Percentiles rank a stretch among this genome's conserved stretches.
phyloP scores from a whole-genome alignment of 257 asterid genomes.

The Nicotiana undulata region DNA sequence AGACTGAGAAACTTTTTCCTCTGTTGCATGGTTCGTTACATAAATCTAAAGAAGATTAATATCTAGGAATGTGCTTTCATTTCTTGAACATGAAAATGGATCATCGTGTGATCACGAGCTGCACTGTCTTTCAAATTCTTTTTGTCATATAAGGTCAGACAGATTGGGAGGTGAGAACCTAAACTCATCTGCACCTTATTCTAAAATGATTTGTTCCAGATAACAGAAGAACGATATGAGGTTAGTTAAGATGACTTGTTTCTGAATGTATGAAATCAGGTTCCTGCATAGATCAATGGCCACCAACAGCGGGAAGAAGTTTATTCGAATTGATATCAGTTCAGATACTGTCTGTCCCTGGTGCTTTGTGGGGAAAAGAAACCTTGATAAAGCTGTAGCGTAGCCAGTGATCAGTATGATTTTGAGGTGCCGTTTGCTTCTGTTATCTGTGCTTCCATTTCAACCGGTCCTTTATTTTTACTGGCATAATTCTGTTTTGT shows the following conservation, averaged over 20 bases:
- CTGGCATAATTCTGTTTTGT: neutral
- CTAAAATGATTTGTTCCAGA: neutral
- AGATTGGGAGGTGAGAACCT: neutral
- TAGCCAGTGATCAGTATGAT: conserved; percentile 37
- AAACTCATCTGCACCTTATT: neutral
- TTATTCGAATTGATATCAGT: conserved; percentile 49
- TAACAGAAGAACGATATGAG: neutral
- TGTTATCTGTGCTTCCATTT: neutral
- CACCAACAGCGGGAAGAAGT: conserved; percentile 41
- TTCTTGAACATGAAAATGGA: neutral
- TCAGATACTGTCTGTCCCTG: conserved; percentile 85
- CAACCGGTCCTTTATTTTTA: neutral
- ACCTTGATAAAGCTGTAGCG: conserved; percentile 72
- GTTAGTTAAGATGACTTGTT: neutral
- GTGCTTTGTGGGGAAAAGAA: conserved; percentile 83
- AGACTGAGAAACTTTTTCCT: neutral
- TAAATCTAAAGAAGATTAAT: neutral
- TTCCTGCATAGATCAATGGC: conserved; percentile 40
- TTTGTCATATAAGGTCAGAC: neutral
- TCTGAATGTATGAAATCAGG: conserved; percentile 6
- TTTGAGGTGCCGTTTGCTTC: conserved; percentile 24
- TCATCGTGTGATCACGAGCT: neutral
- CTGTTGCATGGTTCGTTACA: neutral
- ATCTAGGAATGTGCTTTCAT: neutral
- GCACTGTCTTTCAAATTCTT: neutral